phyloP scores from a whole-genome alignment of 305 asterid genomes.

The Plantago coronopus region DNA sequence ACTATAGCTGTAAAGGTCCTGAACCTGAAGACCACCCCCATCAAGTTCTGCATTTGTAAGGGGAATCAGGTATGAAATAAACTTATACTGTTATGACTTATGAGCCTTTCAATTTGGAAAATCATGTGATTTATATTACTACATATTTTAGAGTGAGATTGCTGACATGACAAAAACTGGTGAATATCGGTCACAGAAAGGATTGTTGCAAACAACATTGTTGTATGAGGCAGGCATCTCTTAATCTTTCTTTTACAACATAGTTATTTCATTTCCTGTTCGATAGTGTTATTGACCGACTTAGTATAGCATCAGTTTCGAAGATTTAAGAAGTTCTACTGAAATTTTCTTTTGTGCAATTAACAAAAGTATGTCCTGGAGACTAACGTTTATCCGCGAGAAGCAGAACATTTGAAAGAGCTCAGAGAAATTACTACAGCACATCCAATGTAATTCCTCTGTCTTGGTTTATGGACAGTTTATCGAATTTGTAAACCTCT shows the following conservation, averaged over 20 bases:
- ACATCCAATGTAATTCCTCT: conserved; percentile 17
- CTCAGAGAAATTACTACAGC: conserved; percentile 34
- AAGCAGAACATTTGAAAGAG: conserved; percentile 40
- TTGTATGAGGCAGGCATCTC: conserved; percentile 27
- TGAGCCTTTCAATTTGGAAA: too few relatives aligned
- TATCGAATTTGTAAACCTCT: too few relatives aligned
- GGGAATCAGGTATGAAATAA: too few relatives aligned
- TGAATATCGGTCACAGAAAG: not conserved
- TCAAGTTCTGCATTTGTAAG: too few relatives aligned
- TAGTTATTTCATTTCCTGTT: not conserved
- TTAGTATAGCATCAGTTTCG: too few relatives aligned
- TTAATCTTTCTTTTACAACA: too few relatives aligned
- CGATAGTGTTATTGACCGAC: not conserved
- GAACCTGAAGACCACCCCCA: too few relatives aligned
- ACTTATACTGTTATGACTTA: too few relatives aligned
- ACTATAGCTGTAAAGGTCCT: too few relatives aligned
- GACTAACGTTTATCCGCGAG: conserved; percentile 38
- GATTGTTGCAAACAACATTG: conserved; percentile 28
- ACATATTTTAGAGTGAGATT: not conserved
- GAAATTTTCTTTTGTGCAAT: not conserved
- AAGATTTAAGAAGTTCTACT: not conserved
- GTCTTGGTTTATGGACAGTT: too few relatives aligned
- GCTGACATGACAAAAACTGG: not conserved
- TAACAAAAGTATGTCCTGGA: conserved; percentile 34
- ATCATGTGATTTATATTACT: too few relatives aligned